A percentile compares a stretch with the other conserved stretches of the same genome.
These are phyloP conservation scores for Boletellus deceptivus DNA, from an alignment of 1,284 basidiomycete genomes.

Conservation along the genomic window DNA sequence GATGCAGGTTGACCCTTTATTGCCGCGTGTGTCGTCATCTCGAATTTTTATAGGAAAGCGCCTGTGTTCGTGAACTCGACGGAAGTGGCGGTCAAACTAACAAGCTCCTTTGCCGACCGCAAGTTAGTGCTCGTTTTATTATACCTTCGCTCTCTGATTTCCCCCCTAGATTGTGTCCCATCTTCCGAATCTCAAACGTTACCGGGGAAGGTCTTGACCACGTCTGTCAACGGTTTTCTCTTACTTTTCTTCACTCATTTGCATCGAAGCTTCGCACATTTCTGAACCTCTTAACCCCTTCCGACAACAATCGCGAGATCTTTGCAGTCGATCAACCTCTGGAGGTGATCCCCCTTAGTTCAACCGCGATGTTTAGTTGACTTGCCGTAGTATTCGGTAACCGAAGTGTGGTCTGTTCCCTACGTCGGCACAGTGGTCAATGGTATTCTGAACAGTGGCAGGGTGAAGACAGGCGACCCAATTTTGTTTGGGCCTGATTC, in stretches of 20 bases:
- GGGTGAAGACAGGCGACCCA: conserved; percentile 76
- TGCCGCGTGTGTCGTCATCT: neutral
- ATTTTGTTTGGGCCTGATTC: conserved; percentile 91
- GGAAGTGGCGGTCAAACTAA: conserved; percentile 78
- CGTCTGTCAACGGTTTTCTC: conserved; percentile 39
- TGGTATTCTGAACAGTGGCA: conserved; percentile 82
- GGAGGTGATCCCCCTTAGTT: conserved; percentile 52
- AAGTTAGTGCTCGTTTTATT: conserved; percentile 21
- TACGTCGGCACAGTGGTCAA: conserved; percentile 96
- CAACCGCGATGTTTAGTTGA: conserved; percentile 5
- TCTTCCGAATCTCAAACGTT: conserved; percentile 94
- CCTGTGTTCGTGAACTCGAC: conserved; percentile 75
- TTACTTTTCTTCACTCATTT: conserved; percentile 8
- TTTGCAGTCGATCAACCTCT: conserved; percentile 85
- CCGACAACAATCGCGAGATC: conserved; percentile 77
- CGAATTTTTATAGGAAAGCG: conserved; percentile 50
- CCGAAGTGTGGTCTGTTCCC: conserved; percentile 87
- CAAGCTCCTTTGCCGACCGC: conserved; percentile 55
- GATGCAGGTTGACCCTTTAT: conserved; percentile 65
- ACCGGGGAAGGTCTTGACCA: conserved; percentile 88
- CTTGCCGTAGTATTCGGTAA: conserved; percentile 65
- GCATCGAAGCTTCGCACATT: conserved; percentile 68
- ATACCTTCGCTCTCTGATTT: conserved; percentile 10
- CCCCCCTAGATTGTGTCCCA: conserved; percentile 74
- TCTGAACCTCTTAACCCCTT: conserved; percentile 83